phyloP scores from a whole-genome alignment of 2,329 filamentous ascomycete genomes.

The Tolypocladium tropicale region DNA sequence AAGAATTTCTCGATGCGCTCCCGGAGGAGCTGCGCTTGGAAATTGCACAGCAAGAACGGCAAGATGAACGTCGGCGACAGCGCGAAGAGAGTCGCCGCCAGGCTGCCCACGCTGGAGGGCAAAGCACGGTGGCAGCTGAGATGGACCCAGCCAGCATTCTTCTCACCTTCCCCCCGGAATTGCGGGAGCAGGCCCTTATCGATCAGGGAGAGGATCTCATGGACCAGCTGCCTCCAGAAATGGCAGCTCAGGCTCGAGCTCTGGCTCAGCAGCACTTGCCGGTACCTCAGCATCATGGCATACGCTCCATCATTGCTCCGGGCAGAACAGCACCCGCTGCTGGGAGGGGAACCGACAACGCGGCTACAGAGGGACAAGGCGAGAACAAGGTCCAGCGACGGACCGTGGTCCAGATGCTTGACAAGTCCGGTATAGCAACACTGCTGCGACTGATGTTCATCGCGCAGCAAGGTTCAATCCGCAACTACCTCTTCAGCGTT shows the following conservation, averaged over 20 bases:
- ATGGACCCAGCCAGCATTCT: slow-evolving; percentile 93
- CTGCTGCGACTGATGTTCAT: slow-evolving; percentile 97
- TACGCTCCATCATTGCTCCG: slow-evolving; percentile 17
- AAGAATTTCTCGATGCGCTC: slow-evolving; percentile 87
- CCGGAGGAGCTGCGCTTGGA: slow-evolving; percentile 85
- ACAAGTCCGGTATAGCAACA: slow-evolving; percentile 93
- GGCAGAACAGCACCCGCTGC: slow-evolving; percentile 18
- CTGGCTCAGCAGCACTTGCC: slow-evolving; percentile 36
- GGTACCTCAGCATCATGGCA: slow-evolving; percentile 16
- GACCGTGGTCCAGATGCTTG: slow-evolving; percentile 89
- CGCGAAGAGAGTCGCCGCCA: slow-evolving; percentile 71
- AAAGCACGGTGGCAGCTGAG: slow-evolving; percentile 47
- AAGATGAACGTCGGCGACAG: slow-evolving; percentile 79
- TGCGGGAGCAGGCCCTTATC: slow-evolving; percentile 79
- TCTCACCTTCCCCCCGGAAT: slow-evolving; percentile 72
- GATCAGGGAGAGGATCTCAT: slow-evolving; percentile 87
- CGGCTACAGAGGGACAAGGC: slow-evolving; percentile 27
- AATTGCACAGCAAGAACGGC: slow-evolving; percentile 80
- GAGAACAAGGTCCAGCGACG: slow-evolving; percentile 62
- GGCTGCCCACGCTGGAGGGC: slow-evolving; percentile 43
- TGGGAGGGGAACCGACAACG: slow-evolving; percentile 9
- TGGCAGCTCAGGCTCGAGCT: slow-evolving; percentile 76
- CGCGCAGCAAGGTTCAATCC: slow-evolving; percentile 78
- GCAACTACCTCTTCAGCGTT: slow-evolving; percentile 74
- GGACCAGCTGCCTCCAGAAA: slow-evolving; percentile 71